Evolutionary conservation across 2,329 filamentous ascomycete species (phyloP).

Genomic region (Exophiala sp.): DNA sequence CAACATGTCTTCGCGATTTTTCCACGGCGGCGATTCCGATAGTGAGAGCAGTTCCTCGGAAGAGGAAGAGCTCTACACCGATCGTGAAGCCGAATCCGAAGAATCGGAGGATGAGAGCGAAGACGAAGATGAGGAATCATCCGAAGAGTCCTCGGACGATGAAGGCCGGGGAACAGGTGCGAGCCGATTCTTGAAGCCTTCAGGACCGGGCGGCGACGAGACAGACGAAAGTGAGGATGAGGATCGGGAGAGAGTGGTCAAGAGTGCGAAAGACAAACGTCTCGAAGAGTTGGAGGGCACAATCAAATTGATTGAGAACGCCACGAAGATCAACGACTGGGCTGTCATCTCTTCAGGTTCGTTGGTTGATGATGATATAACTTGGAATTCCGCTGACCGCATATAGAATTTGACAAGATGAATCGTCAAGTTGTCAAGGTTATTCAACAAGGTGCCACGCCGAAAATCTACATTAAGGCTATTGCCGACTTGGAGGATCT

Average conservation of each 20-base stretch:
- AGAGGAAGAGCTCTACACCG: constrained; percentile 90
- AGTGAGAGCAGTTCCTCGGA: constrained; percentile 88
- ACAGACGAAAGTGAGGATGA: constrained; percentile 80
- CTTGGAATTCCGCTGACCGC: constrained; percentile 5
- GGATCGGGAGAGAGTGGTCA: constrained; percentile 77
- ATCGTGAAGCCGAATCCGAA: constrained; percentile 54
- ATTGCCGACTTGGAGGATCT: constrained; percentile 90
- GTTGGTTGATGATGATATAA: constrained; percentile 33
- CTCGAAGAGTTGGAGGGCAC: constrained; percentile 87
- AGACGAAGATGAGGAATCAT: too few species aligned
- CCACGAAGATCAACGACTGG: constrained; percentile 97
- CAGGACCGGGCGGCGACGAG: constrained; percentile 54
- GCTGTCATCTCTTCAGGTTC: constrained; percentile 80
- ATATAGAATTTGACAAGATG: constrained; percentile 83
- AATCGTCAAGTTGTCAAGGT: constrained; percentile 80
- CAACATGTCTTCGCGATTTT: constrained; percentile 96
- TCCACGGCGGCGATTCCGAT: constrained; percentile 92
- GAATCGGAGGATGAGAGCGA: constrained; percentile 52
- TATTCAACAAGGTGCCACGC: constrained; percentile 67
- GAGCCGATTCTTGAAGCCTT: constrained; percentile 69
- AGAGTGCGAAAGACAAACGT: constrained; percentile 97
- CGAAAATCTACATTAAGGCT: constrained; percentile 88
- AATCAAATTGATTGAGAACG: constrained; percentile 89
- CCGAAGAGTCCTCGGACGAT: constrained; percentile 46
- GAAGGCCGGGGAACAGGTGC: constrained; percentile 63